Conservation (phyloP, 192 early-diverging fungal genomes). For the Coemansia sp. region DNA sequence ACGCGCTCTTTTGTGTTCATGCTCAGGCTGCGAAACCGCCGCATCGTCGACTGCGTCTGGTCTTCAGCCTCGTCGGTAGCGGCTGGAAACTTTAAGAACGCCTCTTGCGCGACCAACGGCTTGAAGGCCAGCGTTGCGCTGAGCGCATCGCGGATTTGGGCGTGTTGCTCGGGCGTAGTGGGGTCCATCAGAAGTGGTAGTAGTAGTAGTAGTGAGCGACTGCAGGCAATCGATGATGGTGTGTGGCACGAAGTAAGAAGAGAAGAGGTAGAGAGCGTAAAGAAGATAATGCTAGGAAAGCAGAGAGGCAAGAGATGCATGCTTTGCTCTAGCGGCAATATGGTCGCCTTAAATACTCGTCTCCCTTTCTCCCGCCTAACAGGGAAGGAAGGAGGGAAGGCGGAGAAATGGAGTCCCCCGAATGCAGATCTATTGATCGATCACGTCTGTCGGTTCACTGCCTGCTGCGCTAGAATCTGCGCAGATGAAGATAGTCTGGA, state of each 20-base stretch:
- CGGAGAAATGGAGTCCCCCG: not conserved
- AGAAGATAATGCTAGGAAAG: not conserved
- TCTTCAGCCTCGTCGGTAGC: slow-evolving; percentile 38
- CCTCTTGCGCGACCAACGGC: slow-evolving; percentile 47
- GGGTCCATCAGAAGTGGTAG: slow-evolving; percentile 36
- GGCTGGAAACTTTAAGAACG: slow-evolving; percentile 40
- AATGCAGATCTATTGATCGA: slow-evolving; percentile 1
- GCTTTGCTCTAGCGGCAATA: not conserved
- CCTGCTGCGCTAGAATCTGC: not conserved
- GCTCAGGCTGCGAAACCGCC: slow-evolving; percentile 55
- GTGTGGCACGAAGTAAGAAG: not conserved
- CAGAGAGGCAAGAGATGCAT: not conserved
- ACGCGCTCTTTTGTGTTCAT: slow-evolving; percentile 52
- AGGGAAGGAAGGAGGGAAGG: not conserved
- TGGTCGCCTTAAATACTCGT: not conserved
- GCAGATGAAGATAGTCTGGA: not conserved
- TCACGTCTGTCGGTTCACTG: not conserved
- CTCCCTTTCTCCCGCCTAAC: not conserved
- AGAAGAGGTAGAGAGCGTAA: slow-evolving; percentile 4
- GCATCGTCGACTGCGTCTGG: slow-evolving; percentile 33
- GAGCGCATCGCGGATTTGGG: slow-evolving; percentile 44
- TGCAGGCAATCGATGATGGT: not conserved
- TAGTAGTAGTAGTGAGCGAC: not conserved
- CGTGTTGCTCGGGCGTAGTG: slow-evolving; percentile 37
- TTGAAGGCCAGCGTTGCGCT: slow-evolving; percentile 44